phyloP scores from a whole-genome alignment of 2,329 filamentous ascomycete species.

The Diplodia seriata region DNA sequence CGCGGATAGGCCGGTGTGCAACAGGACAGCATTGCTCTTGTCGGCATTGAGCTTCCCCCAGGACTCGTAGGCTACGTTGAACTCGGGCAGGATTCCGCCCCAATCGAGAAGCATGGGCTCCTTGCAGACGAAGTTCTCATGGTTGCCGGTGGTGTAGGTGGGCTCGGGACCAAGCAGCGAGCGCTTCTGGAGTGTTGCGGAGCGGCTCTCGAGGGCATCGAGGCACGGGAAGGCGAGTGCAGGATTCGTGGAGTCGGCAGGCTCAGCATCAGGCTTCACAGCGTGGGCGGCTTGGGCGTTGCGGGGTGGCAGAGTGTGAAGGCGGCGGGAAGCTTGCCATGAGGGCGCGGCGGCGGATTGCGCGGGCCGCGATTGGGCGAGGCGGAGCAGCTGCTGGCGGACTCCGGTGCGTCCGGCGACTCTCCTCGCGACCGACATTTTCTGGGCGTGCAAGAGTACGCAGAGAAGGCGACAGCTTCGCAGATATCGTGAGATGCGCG shows the following conservation, averaged over 20 bases:
- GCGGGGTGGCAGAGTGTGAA: slow-evolving; percentile 22
- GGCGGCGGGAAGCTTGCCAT: slow-evolving; percentile 19
- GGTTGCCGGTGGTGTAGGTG: slow-evolving; percentile 89
- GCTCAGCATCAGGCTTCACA: slow-evolving; percentile 36
- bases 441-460: neutral
- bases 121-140: slow-evolving; percentile 75
- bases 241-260: slow-evolving; percentile 46
- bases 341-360: slow-evolving; percentile 16
- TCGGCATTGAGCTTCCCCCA: slow-evolving; percentile 84
- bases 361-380: slow-evolving; percentile 20
- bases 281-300: slow-evolving; percentile 17
- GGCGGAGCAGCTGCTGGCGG: slow-evolving; percentile 30
- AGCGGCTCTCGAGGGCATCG: slow-evolving; percentile 52
- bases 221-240: slow-evolving; percentile 52
- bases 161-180: slow-evolving; percentile 82
- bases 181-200: slow-evolving; percentile 74
- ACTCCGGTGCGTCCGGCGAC: slow-evolving; percentile 10
- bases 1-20: slow-evolving; percentile 95
- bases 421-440: slow-evolving; percentile 17
- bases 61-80: slow-evolving; percentile 89
- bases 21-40: slow-evolving; percentile 84
- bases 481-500: slow-evolving; percentile 1
- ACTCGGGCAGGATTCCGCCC: slow-evolving; percentile 89
- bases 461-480: neutral
- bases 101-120: slow-evolving; percentile 86